Conservation (phyloP, 805 yeast species). For the Wickerhamiella spandovensis region DNA sequence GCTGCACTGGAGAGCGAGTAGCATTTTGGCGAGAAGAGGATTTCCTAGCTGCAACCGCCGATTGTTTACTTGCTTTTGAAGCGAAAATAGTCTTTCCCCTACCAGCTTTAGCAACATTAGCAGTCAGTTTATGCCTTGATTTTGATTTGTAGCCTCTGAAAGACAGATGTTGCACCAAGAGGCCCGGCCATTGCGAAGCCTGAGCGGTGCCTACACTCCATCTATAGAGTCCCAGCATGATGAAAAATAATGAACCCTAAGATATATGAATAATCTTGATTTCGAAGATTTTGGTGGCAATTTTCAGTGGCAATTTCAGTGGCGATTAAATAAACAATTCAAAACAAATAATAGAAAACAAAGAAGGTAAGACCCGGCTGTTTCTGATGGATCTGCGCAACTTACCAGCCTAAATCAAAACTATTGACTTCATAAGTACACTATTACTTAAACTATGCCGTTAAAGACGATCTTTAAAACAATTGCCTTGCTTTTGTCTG, state of each 20-base stretch:
- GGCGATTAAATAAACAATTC: neutral
- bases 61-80: neutral
- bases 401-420: no score
- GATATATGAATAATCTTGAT: neutral
- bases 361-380: no score
- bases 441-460: no score
- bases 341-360: neutral
- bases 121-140: neutral
- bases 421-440: no score
- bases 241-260: neutral
- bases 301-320: neutral
- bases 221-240: neutral
- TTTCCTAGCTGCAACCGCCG: neutral
- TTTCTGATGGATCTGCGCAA: no score
- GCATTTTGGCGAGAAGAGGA: constrained; percentile 6
- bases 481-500: no score
- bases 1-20: constrained; percentile 3
- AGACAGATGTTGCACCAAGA: neutral
- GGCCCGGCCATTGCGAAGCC: neutral
- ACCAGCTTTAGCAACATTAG: neutral
- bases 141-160: neutral
- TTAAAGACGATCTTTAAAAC: no score
- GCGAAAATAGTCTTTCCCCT: neutral
- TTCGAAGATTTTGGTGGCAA: neutral
- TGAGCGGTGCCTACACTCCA: neutral